Evolutionary conservation across 129 eudicot species (phyloP).

Genomic region (Chrysanthemum seticuspe): DNA sequence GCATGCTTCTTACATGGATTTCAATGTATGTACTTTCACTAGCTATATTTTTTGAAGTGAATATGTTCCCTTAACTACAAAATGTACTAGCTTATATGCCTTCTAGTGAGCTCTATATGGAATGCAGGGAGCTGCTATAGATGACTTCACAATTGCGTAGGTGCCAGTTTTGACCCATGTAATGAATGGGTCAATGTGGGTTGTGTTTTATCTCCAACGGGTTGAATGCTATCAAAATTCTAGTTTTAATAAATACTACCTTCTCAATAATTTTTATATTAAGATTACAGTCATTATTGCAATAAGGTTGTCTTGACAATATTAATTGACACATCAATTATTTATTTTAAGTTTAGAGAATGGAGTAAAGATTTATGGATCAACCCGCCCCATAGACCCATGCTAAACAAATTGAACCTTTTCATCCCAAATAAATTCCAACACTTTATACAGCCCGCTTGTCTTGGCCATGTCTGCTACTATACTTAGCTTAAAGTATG

Average conservation of each 20-base stretch:
- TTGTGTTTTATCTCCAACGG: not conserved
- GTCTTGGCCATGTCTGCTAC: not conserved
- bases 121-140: not conserved
- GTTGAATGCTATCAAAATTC: not conserved
- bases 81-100: not conserved
- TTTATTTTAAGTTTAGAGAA: not conserved
- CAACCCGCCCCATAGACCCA: not conserved
- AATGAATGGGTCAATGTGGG: not conserved
- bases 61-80: not conserved
- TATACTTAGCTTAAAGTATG: not conserved
- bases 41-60: not conserved
- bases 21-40: constrained; percentile 62
- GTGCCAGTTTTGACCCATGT: not conserved
- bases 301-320: not conserved
- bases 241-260: not conserved
- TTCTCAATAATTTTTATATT: not conserved
- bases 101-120: constrained; percentile 1
- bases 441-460: not conserved
- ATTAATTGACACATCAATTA: not conserved
- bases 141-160: not conserved
- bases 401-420: not conserved
- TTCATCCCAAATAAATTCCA: not conserved
- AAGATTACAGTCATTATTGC: not conserved
- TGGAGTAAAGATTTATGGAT: not conserved
- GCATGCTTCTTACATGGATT: constrained; percentile 99